Evolutionary conservation across 371 early-diverging fungal genomes (phyloP).

Genomic region (Syncephalis plumigaleata): DNA sequence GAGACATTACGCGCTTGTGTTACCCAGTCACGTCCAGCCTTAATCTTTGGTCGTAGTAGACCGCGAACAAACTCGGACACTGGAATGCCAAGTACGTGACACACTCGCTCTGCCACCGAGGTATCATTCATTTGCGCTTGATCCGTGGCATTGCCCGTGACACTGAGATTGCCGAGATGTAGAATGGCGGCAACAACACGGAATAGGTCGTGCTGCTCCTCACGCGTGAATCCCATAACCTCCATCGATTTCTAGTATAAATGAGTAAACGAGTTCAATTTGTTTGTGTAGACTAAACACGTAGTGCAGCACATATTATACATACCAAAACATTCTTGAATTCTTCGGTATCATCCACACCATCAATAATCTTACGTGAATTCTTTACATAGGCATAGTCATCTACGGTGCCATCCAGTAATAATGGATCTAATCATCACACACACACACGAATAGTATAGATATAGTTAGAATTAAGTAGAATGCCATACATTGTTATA

Average conservation of each 20-base stretch:
- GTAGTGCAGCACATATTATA: too few species aligned
- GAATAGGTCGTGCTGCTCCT: slow-evolving; percentile 70
- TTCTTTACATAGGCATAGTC: slow-evolving; percentile 73
- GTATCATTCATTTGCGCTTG: slow-evolving; percentile 76
- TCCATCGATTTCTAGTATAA: slow-evolving; percentile 51
- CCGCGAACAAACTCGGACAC: slow-evolving; percentile 72
- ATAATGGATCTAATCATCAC: slow-evolving; percentile 25
- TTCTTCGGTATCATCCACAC: slow-evolving; percentile 86
- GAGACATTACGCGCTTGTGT: slow-evolving; percentile 68
- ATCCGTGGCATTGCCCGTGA: slow-evolving; percentile 56
- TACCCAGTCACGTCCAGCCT: slow-evolving; percentile 96
- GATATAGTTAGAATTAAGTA: background rate
- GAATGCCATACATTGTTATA: background rate
- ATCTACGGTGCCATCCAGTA: slow-evolving; percentile 49
- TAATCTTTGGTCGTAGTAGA: slow-evolving; percentile 79
- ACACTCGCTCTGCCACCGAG: slow-evolving; percentile 68
- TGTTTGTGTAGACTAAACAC: background rate
- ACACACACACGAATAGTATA: background rate
- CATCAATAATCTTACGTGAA: slow-evolving; percentile 75
- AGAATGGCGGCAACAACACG: slow-evolving; percentile 84
- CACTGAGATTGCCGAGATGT: slow-evolving; percentile 88
- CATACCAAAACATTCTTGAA: slow-evolving; percentile 49
- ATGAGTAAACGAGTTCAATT: too few species aligned
- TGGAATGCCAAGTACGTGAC: slow-evolving; percentile 89
- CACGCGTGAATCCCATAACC: slow-evolving; percentile 61